These are phyloP conservation scores for Sideroxylon spinosum DNA, from an alignment of 179 eudicot species.

Conservation along the genomic window DNA sequence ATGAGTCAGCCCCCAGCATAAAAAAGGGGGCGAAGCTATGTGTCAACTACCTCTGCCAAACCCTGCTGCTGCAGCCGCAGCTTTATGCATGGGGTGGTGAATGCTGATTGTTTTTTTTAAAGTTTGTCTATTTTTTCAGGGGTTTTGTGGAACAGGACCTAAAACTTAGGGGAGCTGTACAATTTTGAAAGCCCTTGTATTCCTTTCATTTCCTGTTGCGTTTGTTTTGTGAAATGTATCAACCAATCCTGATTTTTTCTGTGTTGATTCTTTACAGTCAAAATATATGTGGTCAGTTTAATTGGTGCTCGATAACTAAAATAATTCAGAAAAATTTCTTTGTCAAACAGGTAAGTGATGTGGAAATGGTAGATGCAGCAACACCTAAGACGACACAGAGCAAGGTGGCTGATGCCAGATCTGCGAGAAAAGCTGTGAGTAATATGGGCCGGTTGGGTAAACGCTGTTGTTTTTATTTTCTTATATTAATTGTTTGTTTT, in stretches of 20 bases:
- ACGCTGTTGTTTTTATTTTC: no score
- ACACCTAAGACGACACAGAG: slow-evolving; percentile 17
- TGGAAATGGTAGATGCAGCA: slow-evolving; percentile 72
- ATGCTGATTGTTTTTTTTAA: background rate
- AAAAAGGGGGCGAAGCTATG: background rate
- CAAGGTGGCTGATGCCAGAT: slow-evolving; percentile 14
- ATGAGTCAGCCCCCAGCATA: background rate
- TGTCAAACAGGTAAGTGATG: slow-evolving; percentile 50
- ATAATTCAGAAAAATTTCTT: background rate
- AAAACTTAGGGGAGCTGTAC: background rate
- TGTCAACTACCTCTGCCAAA: background rate
- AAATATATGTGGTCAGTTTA: no score
- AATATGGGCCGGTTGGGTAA: background rate
- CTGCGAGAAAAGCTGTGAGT: slow-evolving; percentile 38
- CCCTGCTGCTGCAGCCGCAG: background rate
- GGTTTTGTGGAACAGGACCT: background rate
- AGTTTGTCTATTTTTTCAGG: background rate
- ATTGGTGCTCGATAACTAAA: no score
- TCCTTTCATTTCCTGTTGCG: no score
- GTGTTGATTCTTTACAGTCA: no score
- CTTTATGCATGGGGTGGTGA: background rate
- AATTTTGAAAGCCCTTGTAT: background rate
- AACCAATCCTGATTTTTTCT: no score
- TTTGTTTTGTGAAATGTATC: no score
- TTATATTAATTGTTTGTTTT: background rate